Base-by-base conservation (phyloP, 768 basidiomycete species). In the Russula foetens region DNA sequence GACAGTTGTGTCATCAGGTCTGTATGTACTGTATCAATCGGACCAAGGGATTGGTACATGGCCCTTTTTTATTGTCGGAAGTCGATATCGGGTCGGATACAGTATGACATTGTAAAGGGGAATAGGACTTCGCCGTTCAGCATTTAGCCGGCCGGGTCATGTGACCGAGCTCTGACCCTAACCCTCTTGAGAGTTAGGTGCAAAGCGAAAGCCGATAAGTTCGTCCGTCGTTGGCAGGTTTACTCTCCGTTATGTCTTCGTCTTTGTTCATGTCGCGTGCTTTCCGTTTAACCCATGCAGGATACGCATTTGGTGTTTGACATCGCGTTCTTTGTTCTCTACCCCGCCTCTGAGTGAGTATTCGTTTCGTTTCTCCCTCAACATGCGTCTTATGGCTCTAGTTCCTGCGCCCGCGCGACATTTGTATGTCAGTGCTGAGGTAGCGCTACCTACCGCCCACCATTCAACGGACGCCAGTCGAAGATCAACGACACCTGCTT, bases 211-310 rank as follows among this genome's bases (percentile, higher is more conserved):
- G n/a, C n/a, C n/a, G n/a, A n/a, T n/a, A n/a, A n/a, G n/a, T n/a
- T n/a, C n/a, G n/a, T n/a, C n/a, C n/a, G n/a, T n/a, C n/a, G 6
- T 35, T 35, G 8, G 35, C 6, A 7, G 35, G 9, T 35, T 48
- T 39, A 31, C n/a, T 7, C 19, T 45, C 8, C 8, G 23, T 43
- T n/a, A n/a, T n/a, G n/a, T n/a, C n/a, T 17, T 26, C n/a, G 26
- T 54, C 43, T 0, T 24, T 19, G 47, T 53, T 43, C 56, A 62
- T 62, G 60, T 62, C 56, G 60, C 60, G 50, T 53, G 56, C 51
- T 17, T 15, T 52, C 38, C 45, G 21, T 47, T 52, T 38, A 3
- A 12, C 43, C 51, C 44, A 44, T 57, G 44, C 56, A 31, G 53
- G 44, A 29, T 31, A 38, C 28, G 44, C 35, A 52, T 39, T 56